Conservation (phyloP, 345 rosid genomes). For the Trapa bicornis region DNA sequence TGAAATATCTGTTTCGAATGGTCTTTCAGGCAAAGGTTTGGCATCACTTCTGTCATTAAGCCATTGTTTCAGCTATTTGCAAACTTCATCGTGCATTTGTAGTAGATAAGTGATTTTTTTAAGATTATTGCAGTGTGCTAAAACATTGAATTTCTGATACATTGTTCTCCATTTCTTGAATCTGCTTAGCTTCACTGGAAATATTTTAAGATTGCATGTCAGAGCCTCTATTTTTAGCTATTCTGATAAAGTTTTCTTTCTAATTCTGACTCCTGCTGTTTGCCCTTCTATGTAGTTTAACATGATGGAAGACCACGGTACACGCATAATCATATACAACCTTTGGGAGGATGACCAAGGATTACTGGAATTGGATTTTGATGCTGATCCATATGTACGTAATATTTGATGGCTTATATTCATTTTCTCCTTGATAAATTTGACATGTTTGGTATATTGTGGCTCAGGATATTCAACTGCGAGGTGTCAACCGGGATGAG, state of each 20-base stretch:
- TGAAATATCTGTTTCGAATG: too few relatives aligned
- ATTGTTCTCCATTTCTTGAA: neutral
- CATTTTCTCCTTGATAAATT: neutral
- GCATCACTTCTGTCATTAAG: too few relatives aligned
- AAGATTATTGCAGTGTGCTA: neutral
- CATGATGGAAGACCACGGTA: constrained; percentile 65
- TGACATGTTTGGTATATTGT: constrained; percentile 3
- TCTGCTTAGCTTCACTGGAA: neutral
- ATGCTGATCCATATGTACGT: constrained; percentile 55
- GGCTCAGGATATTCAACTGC: constrained; percentile 86
- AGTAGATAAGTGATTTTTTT: neutral
- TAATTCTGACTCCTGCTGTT: neutral
- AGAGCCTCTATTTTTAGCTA: neutral
- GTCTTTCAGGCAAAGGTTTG: too few relatives aligned
- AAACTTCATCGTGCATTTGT: neutral
- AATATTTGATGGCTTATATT: neutral
- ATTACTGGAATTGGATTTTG: constrained; percentile 72
- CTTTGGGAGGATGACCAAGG: constrained; percentile 97
- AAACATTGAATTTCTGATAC: neutral
- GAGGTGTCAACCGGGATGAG: constrained; percentile 96
- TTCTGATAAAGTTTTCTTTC: neutral
- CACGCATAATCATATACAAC: constrained; percentile 73
- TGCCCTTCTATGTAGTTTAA: constrained; percentile 38
- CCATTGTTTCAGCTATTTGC: neutral
- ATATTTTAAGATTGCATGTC: neutral